Evolutionary conservation across 2,329 filamentous ascomycete genomes (phyloP).

Genomic region (Anisogramma anomala): DNA sequence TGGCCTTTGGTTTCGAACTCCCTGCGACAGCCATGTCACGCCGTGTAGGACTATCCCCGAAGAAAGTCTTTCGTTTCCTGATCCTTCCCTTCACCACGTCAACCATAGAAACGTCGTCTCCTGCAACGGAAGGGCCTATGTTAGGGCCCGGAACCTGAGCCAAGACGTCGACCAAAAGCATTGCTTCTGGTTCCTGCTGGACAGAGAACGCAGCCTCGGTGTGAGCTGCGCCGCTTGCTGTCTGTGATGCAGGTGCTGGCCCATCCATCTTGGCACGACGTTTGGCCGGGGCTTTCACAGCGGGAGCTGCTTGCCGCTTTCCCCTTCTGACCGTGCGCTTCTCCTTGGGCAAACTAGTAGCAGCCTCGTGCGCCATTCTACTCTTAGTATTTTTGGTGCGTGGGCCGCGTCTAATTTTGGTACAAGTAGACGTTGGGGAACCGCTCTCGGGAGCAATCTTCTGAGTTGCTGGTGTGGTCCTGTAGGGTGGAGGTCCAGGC

Average conservation of each 20-base stretch:
- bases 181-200: neutral
- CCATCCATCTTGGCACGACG: neutral
- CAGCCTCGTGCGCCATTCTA: neutral
- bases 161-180: neutral
- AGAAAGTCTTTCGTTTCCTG: conserved; percentile 35
- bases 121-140: neutral
- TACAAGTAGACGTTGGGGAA: neutral
- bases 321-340: neutral
- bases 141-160: conserved; percentile 15
- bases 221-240: neutral
- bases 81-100: conserved; percentile 39
- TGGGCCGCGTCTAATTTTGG: conserved; percentile 6
- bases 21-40: neutral
- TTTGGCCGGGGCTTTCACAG: neutral
- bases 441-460: neutral
- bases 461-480: neutral
- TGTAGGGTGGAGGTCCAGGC: neutral
- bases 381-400: conserved; percentile 13
- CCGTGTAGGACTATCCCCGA: conserved; percentile 5
- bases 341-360: neutral
- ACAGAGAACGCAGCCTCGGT: neutral
- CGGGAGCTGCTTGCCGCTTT: neutral
- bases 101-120: conserved; percentile 31
- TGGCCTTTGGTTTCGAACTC: conserved; percentile 1
- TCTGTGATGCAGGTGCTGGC: neutral